phyloP scores from a whole-genome alignment of 192 early-diverging fungal species.

The Gorgonomyces haynaldii region DNA sequence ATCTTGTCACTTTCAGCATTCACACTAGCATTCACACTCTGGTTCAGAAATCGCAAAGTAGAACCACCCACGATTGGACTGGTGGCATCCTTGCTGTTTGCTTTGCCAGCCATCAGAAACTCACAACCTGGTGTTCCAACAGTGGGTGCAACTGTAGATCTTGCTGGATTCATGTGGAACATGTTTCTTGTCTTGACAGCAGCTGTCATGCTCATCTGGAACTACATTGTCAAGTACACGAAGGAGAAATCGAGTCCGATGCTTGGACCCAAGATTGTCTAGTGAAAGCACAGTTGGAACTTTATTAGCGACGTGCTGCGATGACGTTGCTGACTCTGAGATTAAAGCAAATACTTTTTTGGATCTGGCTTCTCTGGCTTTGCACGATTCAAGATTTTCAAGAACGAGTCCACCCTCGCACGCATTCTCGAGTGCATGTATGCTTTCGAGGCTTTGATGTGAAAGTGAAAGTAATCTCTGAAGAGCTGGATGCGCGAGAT shows the following conservation, averaged over 20 bases:
- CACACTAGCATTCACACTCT: too few relatives aligned
- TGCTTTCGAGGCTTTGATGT: constrained; percentile 98
- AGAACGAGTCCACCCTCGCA: constrained; percentile 83
- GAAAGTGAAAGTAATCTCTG: constrained; percentile 97
- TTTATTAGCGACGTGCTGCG: too few relatives aligned
- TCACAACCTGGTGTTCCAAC: too few relatives aligned
- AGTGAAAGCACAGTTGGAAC: too few relatives aligned
- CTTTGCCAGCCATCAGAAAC: too few relatives aligned
- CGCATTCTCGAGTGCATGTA: constrained; percentile 99
- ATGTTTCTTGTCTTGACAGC: background rate
- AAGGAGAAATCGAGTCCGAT: constrained; percentile 10
- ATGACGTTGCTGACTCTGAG: too few relatives aligned
- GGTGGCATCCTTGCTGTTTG: too few relatives aligned
- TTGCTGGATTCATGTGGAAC: constrained; percentile 5
- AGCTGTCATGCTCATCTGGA: constrained; percentile 2
- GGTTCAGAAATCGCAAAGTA: too few relatives aligned
- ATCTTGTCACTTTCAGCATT: too few relatives aligned
- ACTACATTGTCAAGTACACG: constrained; percentile 5
- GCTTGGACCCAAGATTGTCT: too few relatives aligned
- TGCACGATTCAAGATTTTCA: constrained; percentile 97
- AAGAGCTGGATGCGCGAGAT: constrained; percentile 96
- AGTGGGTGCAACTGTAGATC: too few relatives aligned
- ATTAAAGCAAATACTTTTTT: too few relatives aligned
- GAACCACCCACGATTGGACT: constrained; percentile 15
- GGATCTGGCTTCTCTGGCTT: constrained; percentile 85